Percentiles rank a stretch among this genome's conserved stretches.
phyloP scores from a whole-genome alignment of 2,329 filamentous ascomycete genomes.

The Ophidiomyces ophidiicola region DNA sequence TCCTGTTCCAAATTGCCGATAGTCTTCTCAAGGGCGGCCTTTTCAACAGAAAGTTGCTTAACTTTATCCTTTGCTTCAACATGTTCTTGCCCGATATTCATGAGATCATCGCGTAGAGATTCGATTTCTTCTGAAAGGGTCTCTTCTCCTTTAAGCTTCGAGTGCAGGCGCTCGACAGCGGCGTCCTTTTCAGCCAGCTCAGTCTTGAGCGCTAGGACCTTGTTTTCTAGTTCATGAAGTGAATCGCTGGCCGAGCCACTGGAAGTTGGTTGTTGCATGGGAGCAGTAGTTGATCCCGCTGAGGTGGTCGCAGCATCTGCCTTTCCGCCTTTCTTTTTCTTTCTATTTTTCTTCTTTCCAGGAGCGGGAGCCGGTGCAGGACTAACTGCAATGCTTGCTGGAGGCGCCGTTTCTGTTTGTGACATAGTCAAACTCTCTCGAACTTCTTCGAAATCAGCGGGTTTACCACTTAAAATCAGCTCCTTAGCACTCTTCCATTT shows the following conservation, averaged over 20 bases:
- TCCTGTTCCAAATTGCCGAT: slow-evolving; percentile 61
- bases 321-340: slow-evolving; percentile 67
- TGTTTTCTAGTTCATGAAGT: slow-evolving; percentile 23
- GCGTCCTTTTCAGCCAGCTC: slow-evolving; percentile 48
- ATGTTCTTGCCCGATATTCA: slow-evolving; percentile 68
- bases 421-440: slow-evolving; percentile 23
- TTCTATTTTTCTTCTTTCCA: slow-evolving; percentile 73
- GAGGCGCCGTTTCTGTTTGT: slow-evolving; percentile 17
- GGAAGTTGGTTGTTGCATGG: neutral
- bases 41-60: slow-evolving; percentile 59
- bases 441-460: slow-evolving; percentile 27
- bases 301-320: slow-evolving; percentile 29
- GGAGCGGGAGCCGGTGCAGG: slow-evolving; percentile 23
- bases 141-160: slow-evolving; percentile 62
- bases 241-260: neutral
- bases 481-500: slow-evolving; percentile 28
- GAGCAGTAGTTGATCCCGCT: slow-evolving; percentile 24
- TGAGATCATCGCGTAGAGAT: slow-evolving; percentile 63
- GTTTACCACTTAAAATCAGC: slow-evolving; percentile 23
- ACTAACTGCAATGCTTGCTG: slow-evolving; percentile 14
- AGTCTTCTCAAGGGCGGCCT: slow-evolving; percentile 49
- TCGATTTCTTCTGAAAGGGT: slow-evolving; percentile 77
- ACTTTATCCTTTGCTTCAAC: slow-evolving; percentile 68
- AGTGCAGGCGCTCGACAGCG: slow-evolving; percentile 58
- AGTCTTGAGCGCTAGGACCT: slow-evolving; percentile 26